phyloP scores from a whole-genome alignment of 208 protist genomes.

The Crithidia mellificae region DNA sequence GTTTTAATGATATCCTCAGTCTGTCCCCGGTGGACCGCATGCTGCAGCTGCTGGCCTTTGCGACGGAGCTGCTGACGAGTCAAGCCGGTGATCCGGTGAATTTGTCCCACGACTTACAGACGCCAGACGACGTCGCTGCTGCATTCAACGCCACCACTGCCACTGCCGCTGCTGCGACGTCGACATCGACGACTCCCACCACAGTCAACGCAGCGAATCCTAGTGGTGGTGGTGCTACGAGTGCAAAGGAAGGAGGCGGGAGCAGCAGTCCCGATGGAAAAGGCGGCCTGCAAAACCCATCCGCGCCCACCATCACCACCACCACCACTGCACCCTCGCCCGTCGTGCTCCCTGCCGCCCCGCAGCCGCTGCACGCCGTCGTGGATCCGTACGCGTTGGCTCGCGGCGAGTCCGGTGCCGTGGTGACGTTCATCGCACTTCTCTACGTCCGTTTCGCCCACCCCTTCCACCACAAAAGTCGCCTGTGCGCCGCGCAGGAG shows the following conservation, averaged over 20 bases:
- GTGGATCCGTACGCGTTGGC: constrained; percentile 77
- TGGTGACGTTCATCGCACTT: constrained; percentile 80
- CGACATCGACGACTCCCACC: background rate
- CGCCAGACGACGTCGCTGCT: constrained; percentile 25
- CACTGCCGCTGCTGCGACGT: too few species aligned
- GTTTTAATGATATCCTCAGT: constrained; percentile 81
- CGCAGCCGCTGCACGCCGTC: constrained; percentile 70
- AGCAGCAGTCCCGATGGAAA: too few species aligned
- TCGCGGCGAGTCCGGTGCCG: constrained; percentile 57
- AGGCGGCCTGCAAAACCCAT: too few species aligned
- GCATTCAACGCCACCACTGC: constrained; percentile 9
- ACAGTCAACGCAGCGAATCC: too few species aligned
- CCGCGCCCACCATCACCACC: too few species aligned
- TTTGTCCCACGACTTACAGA: constrained; percentile 25
- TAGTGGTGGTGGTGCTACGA: too few species aligned
- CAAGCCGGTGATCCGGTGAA: constrained; percentile 38
- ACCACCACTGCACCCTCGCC: background rate
- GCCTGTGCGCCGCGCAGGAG: constrained; percentile 66
- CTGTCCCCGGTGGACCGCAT: constrained; percentile 65
- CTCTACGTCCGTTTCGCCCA: constrained; percentile 88
- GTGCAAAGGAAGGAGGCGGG: too few species aligned
- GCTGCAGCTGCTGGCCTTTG: constrained; percentile 80
- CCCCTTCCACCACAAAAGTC: constrained; percentile 89
- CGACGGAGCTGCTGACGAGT: constrained; percentile 74
- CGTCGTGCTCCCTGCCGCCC: constrained; percentile 32